phyloP scores from a whole-genome alignment of 495 filamentous ascomycete genomes.

The Darksidea phi region DNA sequence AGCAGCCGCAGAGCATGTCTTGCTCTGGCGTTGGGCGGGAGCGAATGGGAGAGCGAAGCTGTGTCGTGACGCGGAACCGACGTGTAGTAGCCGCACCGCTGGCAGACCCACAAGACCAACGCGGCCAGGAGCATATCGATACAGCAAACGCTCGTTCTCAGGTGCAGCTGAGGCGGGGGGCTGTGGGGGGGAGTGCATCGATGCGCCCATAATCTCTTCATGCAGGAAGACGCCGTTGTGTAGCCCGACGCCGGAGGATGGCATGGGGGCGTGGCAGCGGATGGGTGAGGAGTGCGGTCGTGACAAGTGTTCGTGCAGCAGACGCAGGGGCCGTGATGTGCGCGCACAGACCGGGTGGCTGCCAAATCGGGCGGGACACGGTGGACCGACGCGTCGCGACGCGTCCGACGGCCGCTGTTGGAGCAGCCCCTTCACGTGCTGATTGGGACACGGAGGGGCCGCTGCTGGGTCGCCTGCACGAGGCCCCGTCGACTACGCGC shows the following conservation, averaged over 20 bases:
- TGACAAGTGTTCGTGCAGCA: constrained; percentile 31
- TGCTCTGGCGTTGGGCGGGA: neutral
- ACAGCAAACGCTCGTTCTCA: neutral
- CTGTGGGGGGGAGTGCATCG: no score
- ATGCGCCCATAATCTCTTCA: neutral
- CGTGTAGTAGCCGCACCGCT: neutral
- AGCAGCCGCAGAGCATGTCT: neutral
- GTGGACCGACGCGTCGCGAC: constrained; percentile 15
- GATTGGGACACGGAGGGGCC: constrained; percentile 11
- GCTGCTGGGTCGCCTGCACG: neutral
- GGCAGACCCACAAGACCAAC: neutral
- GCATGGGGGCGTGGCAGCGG: constrained; percentile 6
- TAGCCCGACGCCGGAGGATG: neutral
- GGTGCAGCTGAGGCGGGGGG: constrained; percentile 6
- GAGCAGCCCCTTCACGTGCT: neutral
- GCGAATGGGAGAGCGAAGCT: neutral
- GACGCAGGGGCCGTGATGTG: constrained; percentile 27
- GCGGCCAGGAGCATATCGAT: neutral
- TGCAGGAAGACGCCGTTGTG: neutral
- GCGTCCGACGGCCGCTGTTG: constrained; percentile 12
- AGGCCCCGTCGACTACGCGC: neutral
- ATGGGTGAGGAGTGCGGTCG: constrained; percentile 9
- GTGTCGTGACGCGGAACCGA: neutral
- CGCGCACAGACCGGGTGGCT: constrained; percentile 4
- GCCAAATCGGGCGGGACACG: neutral